phyloP scores from a whole-genome alignment of 1,139 yeast genomes.

The Saccharomyces uvarum region DNA sequence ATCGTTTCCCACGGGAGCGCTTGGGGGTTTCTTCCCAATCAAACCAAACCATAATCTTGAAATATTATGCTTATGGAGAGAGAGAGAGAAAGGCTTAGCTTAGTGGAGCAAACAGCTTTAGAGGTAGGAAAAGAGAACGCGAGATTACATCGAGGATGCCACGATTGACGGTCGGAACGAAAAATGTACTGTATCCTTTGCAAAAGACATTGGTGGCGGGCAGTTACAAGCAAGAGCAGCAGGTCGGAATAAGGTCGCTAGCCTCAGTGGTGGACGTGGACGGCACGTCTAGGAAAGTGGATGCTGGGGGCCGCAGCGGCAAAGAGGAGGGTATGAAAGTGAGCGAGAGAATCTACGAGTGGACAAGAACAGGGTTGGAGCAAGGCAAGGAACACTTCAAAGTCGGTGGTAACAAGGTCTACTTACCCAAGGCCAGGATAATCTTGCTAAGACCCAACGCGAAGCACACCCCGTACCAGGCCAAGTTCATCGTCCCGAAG shows the following conservation, averaged over 20 bases:
- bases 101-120: too few relatives aligned
- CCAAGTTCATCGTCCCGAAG: conserved; percentile 86
- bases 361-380: conserved; percentile 50
- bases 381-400: conserved; percentile 70
- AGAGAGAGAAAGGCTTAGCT: neutral
- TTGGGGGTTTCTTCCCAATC: too few relatives aligned
- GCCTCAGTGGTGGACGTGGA: neutral
- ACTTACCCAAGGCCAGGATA: conserved; percentile 78
- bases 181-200: neutral
- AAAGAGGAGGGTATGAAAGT: conserved; percentile 7
- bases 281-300: neutral
- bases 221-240: conserved; percentile 2
- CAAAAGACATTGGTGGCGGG: neutral
- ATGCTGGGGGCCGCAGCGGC: neutral
- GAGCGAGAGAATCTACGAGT: conserved; percentile 29
- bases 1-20: neutral
- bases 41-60: neutral
- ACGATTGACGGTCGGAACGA: neutral
- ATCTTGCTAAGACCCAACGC: conserved; percentile 81
- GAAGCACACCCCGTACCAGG: conserved; percentile 91
- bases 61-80: neutral
- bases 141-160: neutral
- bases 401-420: conserved; percentile 64
- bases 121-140: neutral
- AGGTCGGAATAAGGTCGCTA: neutral